A percentile compares a stretch with the other conserved stretches of the same genome.
Evolutionary conservation across 352 stramenopile genomes (phyloP).

Genomic region (Pythium grandisporangium): DNA sequence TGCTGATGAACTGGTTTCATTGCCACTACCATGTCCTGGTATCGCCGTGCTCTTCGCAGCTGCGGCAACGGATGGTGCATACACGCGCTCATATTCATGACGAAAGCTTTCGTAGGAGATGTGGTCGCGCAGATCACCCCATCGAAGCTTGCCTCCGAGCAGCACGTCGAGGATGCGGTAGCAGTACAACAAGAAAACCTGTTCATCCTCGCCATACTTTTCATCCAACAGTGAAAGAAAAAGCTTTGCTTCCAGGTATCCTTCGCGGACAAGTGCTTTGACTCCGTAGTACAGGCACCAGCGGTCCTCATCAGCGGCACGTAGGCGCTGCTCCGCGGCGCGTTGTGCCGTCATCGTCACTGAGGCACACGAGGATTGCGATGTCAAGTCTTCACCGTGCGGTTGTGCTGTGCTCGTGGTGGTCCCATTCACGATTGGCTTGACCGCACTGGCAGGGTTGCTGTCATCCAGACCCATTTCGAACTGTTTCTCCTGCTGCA

Average conservation of each 20-base stretch:
- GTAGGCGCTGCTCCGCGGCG: slow-evolving; percentile 26
- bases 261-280: slow-evolving; percentile 73
- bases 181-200: slow-evolving; percentile 88
- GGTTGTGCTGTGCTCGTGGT: too few relatives aligned
- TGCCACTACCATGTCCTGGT: too few relatives aligned
- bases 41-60: slow-evolving; percentile 8
- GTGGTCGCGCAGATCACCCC: slow-evolving; percentile 45
- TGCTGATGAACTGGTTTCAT: neutral
- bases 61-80: slow-evolving; percentile 1
- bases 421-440: too few relatives aligned
- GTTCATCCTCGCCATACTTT: slow-evolving; percentile 88
- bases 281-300: slow-evolving; percentile 93
- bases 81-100: slow-evolving; percentile 30
- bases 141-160: slow-evolving; percentile 42
- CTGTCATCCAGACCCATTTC: slow-evolving; percentile 18
- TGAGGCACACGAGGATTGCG: neutral
- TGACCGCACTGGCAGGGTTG: neutral
- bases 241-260: slow-evolving; percentile 84
- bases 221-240: slow-evolving; percentile 91
- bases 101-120: slow-evolving; percentile 51
- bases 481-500: slow-evolving; percentile 44
- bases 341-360: neutral
- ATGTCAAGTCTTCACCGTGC: too few relatives aligned
- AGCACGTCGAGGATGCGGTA: slow-evolving; percentile 74
- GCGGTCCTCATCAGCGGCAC: slow-evolving; percentile 79